Conservation (phyloP, 768 basidiomycete species). For the Collybia nuda region DNA sequence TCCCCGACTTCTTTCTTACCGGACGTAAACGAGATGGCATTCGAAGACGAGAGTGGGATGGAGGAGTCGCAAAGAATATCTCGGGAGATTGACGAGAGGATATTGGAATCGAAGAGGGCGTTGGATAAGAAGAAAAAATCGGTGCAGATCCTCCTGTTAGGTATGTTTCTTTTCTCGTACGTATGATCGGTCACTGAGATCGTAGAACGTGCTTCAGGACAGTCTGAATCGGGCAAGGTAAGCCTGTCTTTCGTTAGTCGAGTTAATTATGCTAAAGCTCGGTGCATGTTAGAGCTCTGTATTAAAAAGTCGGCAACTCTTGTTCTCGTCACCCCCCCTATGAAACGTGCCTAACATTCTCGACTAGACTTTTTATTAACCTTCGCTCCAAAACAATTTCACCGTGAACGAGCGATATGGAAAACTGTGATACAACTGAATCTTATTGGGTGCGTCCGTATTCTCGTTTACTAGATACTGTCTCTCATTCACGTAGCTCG, state of each 20-base stretch:
- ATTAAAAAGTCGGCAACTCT: slow-evolving; percentile 36
- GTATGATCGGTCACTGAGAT: not conserved
- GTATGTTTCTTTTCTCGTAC: slow-evolving; percentile 25
- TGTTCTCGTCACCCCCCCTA: too few species aligned
- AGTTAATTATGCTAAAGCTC: not conserved
- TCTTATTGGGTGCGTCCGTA: slow-evolving; percentile 49
- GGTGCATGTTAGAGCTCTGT: slow-evolving; percentile 40
- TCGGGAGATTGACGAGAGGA: slow-evolving; percentile 46
- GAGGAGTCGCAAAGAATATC: slow-evolving; percentile 45
- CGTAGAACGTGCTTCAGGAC: slow-evolving; percentile 33
- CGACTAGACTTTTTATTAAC: slow-evolving; percentile 64
- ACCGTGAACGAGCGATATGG: slow-evolving; percentile 58
- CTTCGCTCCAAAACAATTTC: slow-evolving; percentile 62
- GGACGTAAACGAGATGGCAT: slow-evolving; percentile 11
- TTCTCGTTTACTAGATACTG: not conserved
- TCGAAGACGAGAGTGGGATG: slow-evolving; percentile 32
- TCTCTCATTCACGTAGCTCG: slow-evolving; percentile 34
- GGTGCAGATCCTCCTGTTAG: slow-evolving; percentile 55
- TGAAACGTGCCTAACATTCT: not conserved
- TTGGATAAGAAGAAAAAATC: slow-evolving; percentile 50
- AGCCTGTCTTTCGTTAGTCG: not conserved
- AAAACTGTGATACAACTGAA: slow-evolving; percentile 68
- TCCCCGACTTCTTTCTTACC: not conserved
- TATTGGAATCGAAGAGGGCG: slow-evolving; percentile 43
- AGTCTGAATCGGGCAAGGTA: slow-evolving; percentile 61